phyloP scores from a whole-genome alignment of 805 yeast genomes.

The Phaffomyces opuntiae region DNA sequence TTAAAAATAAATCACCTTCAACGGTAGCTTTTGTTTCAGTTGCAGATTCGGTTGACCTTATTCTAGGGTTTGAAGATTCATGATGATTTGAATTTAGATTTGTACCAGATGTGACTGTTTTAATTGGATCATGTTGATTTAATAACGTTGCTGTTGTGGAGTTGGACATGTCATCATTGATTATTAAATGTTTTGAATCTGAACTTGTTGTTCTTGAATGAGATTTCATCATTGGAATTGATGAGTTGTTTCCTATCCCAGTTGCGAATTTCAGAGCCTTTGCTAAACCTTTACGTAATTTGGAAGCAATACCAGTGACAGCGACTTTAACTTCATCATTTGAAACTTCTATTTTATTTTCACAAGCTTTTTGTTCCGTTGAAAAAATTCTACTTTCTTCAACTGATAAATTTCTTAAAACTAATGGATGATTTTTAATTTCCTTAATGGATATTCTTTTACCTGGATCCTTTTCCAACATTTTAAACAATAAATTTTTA shows the following conservation, averaged over 20 bases:
- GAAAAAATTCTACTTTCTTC: conserved; percentile 18
- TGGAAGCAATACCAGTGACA: conserved; percentile 72
- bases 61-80: conserved; percentile 11
- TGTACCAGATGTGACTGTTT: conserved; percentile 1
- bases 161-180: background rate
- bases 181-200: conserved; percentile 1
- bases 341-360: conserved; percentile 44
- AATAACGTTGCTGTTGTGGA: background rate
- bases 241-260: conserved; percentile 7
- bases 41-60: conserved; percentile 18
- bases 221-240: too few species aligned
- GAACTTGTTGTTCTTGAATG: conserved; percentile 6
- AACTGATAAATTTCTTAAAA: conserved; percentile 34
- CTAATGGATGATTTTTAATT: conserved; percentile 73
- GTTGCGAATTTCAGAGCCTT: conserved; percentile 22
- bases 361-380: conserved; percentile 22
- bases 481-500: conserved; percentile 50
- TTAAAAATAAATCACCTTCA: conserved; percentile 26
- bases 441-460: conserved; percentile 63
- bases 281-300: conserved; percentile 33
- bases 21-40: conserved; percentile 21
- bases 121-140: background rate
- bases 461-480: conserved; percentile 65
- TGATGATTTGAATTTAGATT: too few species aligned
- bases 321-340: conserved; percentile 70